Evolutionary conservation across 306 rosid genomes (phyloP).

Genomic region (Cucumis hystrix): DNA sequence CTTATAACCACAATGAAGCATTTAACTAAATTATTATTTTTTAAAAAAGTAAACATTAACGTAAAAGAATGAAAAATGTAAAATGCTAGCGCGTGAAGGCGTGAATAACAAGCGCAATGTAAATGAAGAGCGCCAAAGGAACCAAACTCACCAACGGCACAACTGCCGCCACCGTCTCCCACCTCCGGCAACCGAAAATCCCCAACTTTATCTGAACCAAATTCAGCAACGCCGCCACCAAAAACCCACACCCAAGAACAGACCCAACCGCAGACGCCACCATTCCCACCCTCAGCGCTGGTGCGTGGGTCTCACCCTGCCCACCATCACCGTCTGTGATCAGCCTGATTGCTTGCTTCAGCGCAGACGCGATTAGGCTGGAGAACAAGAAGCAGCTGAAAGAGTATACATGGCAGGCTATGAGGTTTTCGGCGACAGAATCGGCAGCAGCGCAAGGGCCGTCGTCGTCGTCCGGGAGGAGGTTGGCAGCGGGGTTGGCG

Average conservation of each 20-base stretch:
- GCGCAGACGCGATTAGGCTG: conserved; percentile 67
- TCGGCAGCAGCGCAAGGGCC: conserved; percentile 29
- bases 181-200: conserved; percentile 48
- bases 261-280: conserved; percentile 61
- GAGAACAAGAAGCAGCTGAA: conserved; percentile 95
- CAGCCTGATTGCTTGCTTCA: conserved; percentile 53
- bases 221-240: conserved; percentile 65
- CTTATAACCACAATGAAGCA: background rate
- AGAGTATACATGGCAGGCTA: conserved; percentile 61
- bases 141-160: conserved; percentile 67
- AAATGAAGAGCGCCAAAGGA: conserved; percentile 48
- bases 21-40: background rate
- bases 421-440: conserved; percentile 30
- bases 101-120: conserved; percentile 49
- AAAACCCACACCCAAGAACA: conserved; percentile 66
- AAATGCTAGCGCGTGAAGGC: conserved; percentile 45
- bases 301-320: conserved; percentile 11
- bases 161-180: conserved; percentile 42
- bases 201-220: conserved; percentile 77
- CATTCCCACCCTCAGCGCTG: conserved; percentile 43
- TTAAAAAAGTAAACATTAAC: background rate
- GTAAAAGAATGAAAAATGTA: background rate
- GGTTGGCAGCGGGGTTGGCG: conserved; percentile 23
- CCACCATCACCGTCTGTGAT: background rate
- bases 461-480: conserved; percentile 17